Base-by-base conservation (phyloP, 2,329 filamentous ascomycete species). In the Alternaria panax region DNA sequence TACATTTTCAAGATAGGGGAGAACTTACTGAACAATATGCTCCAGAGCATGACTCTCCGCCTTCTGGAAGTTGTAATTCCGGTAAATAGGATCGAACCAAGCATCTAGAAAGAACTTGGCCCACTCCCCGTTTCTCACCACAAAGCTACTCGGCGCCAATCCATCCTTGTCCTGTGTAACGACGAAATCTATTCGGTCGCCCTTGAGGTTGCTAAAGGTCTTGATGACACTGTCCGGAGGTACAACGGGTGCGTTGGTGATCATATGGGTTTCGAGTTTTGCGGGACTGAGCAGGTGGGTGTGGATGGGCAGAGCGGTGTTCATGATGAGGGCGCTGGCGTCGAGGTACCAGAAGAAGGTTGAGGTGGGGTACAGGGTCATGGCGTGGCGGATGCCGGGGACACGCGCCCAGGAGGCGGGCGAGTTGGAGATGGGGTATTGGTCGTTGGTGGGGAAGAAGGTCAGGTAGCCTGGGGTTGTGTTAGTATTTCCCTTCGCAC, bases 151-250 rank as follows among this genome's bases (percentile, higher is more conserved):
- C 16, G 88, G 85, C 25, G 88, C 87, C 53, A 99, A 76, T 6
- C 94, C 93, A 34, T 91, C 89, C 47, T 86, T 86, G 74, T 99
- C 95, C 79, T 97, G 93, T 7, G 91, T 90, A 36, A 97, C 77
- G 38, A 97, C 85, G 14, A 98, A 83, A 66, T 96, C 91, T 41
- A 96, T 88, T 56, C 93, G 86, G 43, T 90, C 84, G 34, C 88
- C 89, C 63, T 87, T 88, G n/a, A 97, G 82, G 73, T 96, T 90
- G 16, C 86, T 82, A 75, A 96, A 97, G 0, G 96, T 98, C 82
- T 92, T 94, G 81, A 99, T 98, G 70, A 99, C 93, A 80, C 92
- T 96, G 80, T 97, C 92, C 0, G 96, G 95, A 2, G 94, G 95
- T 8, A 98, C 94, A 51, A 99, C 88, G 6, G 95, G 88, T 54